Percentiles rank a stretch among this genome's conserved stretches.
phyloP scores from a whole-genome alignment of 768 basidiomycete species.

The Suillus hirtellus region DNA sequence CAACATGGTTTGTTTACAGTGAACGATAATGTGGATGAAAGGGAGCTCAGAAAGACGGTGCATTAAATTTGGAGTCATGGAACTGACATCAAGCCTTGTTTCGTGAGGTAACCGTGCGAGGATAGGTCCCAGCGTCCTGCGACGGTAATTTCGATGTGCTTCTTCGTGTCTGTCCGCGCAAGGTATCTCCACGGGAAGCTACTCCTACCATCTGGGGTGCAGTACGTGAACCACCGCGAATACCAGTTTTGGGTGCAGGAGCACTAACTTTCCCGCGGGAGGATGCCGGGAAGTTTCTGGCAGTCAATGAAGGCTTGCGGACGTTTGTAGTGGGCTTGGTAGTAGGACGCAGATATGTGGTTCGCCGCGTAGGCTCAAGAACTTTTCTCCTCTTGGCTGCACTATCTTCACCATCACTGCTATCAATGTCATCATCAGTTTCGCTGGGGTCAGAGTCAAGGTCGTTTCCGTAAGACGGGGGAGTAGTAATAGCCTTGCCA shows the following conservation, averaged over 20 bases:
- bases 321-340: constrained; percentile 15
- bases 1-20: constrained; percentile 28
- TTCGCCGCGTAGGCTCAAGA: constrained; percentile 26
- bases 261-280: constrained; percentile 16
- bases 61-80: constrained; percentile 18
- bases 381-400: constrained; percentile 29
- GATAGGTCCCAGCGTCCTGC: background rate
- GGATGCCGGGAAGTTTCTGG: constrained; percentile 10
- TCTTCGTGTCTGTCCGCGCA: background rate
- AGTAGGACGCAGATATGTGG: constrained; percentile 27
- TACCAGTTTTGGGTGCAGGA: constrained; percentile 14
- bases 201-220: background rate
- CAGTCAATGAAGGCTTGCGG: constrained; percentile 19
- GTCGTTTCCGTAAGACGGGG: constrained; percentile 14
- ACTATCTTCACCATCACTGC: constrained; percentile 12
- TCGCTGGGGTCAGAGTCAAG: constrained; percentile 25
- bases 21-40: constrained; percentile 11
- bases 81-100: constrained; percentile 28
- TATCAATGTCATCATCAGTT: constrained; percentile 20
- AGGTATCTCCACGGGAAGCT: constrained; percentile 2
- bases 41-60: background rate
- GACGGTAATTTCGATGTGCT: background rate
- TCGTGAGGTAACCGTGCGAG: constrained; percentile 12
- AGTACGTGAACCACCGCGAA: constrained; percentile 6
- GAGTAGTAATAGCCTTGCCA: constrained; percentile 18